Conservation (phyloP, 2,329 filamentous ascomycete species). For the Bipolaris zeicola region DNA sequence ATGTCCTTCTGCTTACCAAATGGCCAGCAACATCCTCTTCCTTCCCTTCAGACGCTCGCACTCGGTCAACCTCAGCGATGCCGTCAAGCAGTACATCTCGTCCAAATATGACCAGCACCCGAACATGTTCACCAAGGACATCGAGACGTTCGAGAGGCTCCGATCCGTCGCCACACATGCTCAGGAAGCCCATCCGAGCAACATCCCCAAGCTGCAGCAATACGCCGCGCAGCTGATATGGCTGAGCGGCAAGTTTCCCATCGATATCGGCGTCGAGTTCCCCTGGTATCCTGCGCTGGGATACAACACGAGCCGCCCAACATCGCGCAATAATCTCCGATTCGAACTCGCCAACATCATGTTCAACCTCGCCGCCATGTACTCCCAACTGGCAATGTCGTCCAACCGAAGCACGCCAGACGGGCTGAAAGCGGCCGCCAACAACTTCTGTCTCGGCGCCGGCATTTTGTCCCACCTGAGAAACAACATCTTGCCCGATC, state of each 20-base stretch:
- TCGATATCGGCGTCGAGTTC: conserved; percentile 95
- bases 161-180: conserved; percentile 87
- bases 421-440: conserved; percentile 84
- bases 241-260: conserved; percentile 93
- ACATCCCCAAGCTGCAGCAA: conserved; percentile 82
- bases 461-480: conserved; percentile 83
- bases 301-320: conserved; percentile 79
- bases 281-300: conserved; percentile 94
- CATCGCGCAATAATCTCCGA: conserved; percentile 68
- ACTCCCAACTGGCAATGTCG: conserved; percentile 86
- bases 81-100: conserved; percentile 94
- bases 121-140: conserved; percentile 91
- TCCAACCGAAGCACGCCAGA: conserved; percentile 79
- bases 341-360: conserved; percentile 91
- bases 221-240: conserved; percentile 94
- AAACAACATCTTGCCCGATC: conserved; percentile 75
- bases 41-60: conserved; percentile 89
- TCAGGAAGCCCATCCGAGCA: conserved; percentile 83
- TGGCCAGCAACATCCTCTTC: conserved; percentile 67
- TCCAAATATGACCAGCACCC: conserved; percentile 98
- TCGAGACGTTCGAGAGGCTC: conserved; percentile 82
- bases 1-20: conserved; percentile 3
- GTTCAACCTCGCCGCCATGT: conserved; percentile 91
- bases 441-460: conserved; percentile 86
- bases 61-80: conserved; percentile 75